Evolutionary conservation across 192 early-diverging fungal genomes (phyloP).

Genomic region (Backusella luteola): DNA sequence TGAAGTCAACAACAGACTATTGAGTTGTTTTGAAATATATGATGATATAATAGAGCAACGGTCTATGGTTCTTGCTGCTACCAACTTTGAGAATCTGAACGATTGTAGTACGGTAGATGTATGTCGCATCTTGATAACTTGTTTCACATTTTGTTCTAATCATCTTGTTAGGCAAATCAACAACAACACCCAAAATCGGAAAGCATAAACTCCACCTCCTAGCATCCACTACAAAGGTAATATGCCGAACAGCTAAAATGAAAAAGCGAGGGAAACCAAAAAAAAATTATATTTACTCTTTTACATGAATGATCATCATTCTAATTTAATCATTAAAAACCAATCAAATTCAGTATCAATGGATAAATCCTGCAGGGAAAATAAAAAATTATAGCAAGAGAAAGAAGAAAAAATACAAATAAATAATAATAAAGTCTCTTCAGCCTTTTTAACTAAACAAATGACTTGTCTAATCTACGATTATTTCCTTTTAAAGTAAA

Average conservation of each 20-base stretch:
- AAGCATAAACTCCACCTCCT: neutral
- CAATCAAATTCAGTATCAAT: constrained; percentile 1
- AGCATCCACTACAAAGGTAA: neutral
- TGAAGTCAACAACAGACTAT: constrained; percentile 47
- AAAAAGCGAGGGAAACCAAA: neutral
- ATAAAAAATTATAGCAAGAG: neutral
- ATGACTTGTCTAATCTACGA: neutral
- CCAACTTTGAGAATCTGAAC: constrained; percentile 35
- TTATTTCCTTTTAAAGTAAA: constrained; percentile 4
- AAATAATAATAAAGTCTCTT: neutral
- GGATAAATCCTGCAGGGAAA: neutral
- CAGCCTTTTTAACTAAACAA: neutral
- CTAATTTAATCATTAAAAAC: constrained; percentile 14
- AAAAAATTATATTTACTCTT: neutral
- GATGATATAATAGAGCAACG: constrained; percentile 56
- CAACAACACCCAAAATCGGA: constrained; percentile 4
- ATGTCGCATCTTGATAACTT: neutral
- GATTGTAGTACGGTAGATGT: constrained; percentile 9
- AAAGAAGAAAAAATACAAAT: neutral
- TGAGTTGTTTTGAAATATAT: constrained; percentile 53
- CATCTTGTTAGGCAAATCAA: neutral
- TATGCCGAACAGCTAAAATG: constrained; percentile 1
- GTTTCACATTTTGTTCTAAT: neutral
- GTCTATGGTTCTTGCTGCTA: constrained; percentile 39
- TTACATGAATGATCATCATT: neutral